Percentiles rank a stretch among this genome's conserved stretches.
phyloP scores from a whole-genome alignment of 768 basidiomycete genomes.

The Tulasnella sp. region DNA sequence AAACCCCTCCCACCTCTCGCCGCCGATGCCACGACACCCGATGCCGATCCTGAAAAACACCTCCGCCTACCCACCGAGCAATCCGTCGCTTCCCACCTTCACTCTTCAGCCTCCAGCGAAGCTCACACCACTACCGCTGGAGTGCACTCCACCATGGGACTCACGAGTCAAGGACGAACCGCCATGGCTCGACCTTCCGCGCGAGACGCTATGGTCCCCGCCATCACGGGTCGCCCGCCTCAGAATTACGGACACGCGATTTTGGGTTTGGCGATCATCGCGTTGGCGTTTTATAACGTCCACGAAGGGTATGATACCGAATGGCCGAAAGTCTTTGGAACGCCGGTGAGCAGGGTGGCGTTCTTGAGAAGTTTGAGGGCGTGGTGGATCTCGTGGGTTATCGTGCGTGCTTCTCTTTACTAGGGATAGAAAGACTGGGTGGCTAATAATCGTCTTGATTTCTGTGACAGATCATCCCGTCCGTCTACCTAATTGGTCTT shows the following conservation, averaged over 20 bases:
- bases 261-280: constrained; percentile 59
- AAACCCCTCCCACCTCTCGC: constrained; percentile 6
- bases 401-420: constrained; percentile 7
- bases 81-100: constrained; percentile 36
- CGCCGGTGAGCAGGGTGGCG: not conserved
- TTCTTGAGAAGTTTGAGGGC: constrained; percentile 6
- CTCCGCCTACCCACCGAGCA: not conserved
- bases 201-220: not conserved
- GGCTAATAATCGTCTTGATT: not conserved
- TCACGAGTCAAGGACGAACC: not conserved
- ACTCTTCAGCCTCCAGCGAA: constrained; percentile 45
- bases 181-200: not conserved
- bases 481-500: constrained; percentile 13
- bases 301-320: constrained; percentile 34
- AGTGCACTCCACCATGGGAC: not conserved
- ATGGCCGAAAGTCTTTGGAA: constrained; percentile 33
- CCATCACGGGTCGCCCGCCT: constrained; percentile 46
- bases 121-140: not conserved
- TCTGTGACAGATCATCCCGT: constrained; percentile 18
- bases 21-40: not conserved
- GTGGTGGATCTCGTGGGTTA: constrained; percentile 33
- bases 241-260: constrained; percentile 52
- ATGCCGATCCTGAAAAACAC: constrained; percentile 2
- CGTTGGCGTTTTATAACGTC: constrained; percentile 52
- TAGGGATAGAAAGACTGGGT: not conserved